These are phyloP conservation scores for Diutina mesorugosa DNA, from an alignment of 1,139 yeast genomes.

Conservation along the genomic window DNA sequence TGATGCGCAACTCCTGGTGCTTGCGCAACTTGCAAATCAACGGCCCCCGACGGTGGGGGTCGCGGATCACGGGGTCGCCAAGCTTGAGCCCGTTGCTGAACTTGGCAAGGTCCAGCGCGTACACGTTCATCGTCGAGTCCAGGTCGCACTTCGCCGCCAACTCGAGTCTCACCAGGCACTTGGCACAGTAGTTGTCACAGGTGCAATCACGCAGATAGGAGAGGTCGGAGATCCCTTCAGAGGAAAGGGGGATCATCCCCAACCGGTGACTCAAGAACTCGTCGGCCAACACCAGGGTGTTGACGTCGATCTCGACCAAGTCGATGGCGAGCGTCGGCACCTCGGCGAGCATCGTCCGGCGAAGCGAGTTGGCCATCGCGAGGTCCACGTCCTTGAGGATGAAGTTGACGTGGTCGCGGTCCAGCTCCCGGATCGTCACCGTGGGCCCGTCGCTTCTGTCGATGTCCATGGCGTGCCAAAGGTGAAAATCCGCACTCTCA, in stretches of 20 bases:
- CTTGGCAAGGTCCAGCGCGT: constrained; percentile 69
- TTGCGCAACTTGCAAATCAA: constrained; percentile 82
- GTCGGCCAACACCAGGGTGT: constrained; percentile 92
- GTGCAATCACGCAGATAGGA: constrained; percentile 90
- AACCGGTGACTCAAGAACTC: constrained; percentile 89
- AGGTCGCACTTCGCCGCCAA: constrained; percentile 80
- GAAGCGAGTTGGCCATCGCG: constrained; percentile 81
- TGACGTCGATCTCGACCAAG: constrained; percentile 84
- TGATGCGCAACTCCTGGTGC: constrained; percentile 80
- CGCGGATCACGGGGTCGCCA: constrained; percentile 81
- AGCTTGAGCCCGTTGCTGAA: constrained; percentile 34
- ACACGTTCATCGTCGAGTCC: constrained; percentile 81
- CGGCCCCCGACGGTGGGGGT: constrained; percentile 69
- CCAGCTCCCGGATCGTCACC: constrained; percentile 79
- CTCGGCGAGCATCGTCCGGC: constrained; percentile 90
- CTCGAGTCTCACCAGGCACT: constrained; percentile 81
- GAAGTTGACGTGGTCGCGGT: constrained; percentile 79
- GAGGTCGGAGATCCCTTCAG: constrained; percentile 69
- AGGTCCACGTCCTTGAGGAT: constrained; percentile 80
- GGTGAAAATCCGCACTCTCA: not conserved
- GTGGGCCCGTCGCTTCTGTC: constrained; percentile 43
- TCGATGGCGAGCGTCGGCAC: constrained; percentile 95
- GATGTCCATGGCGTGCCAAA: constrained; percentile 18
- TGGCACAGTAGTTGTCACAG: constrained; percentile 93
- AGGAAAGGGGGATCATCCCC: constrained; percentile 81